A percentile compares a stretch with the other conserved stretches of the same genome.
phyloP scores from a whole-genome alignment of 2,329 filamentous ascomycete species.

The Stemphylium beticola region DNA sequence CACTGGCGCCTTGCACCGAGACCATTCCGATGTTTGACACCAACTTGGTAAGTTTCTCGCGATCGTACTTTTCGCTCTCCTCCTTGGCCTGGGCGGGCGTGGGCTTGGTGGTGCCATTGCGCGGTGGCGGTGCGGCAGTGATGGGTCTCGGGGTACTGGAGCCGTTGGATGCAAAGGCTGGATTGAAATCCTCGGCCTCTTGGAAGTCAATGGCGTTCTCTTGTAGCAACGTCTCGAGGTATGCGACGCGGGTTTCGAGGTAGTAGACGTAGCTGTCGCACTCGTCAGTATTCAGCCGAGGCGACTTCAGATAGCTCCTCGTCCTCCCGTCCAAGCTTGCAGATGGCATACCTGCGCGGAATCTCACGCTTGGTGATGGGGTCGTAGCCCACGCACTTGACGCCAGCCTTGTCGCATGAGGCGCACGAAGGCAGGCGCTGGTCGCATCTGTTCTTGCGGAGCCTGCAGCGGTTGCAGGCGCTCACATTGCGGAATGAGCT shows the following conservation, averaged over 20 bases:
- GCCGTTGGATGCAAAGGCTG: conserved; percentile 49
- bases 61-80: conserved; percentile 60
- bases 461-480: conserved; percentile 84
- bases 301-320: conserved; percentile 2
- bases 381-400: conserved; percentile 93
- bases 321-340: not conserved
- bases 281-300: conserved; percentile 15
- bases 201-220: conserved; percentile 75
- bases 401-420: conserved; percentile 89
- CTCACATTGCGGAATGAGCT: conserved; percentile 67
- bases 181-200: conserved; percentile 68
- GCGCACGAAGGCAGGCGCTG: conserved; percentile 90
- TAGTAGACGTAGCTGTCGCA: conserved; percentile 83
- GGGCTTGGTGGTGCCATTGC: conserved; percentile 28
- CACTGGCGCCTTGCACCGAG: conserved; percentile 77
- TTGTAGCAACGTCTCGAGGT: conserved; percentile 78
- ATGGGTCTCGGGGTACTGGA: conserved; percentile 14
- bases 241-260: conserved; percentile 82
- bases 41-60: conserved; percentile 68
- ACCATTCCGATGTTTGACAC: conserved; percentile 76
- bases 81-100: conserved; percentile 26
- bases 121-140: conserved; percentile 25
- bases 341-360: conserved; percentile 65
- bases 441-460: conserved; percentile 94
- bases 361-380: conserved; percentile 97